Percentiles rank a stretch among this genome's conserved stretches.
Evolutionary conservation across 352 stramenopile genomes (phyloP).

Genomic region (Pythium insidiosum): DNA sequence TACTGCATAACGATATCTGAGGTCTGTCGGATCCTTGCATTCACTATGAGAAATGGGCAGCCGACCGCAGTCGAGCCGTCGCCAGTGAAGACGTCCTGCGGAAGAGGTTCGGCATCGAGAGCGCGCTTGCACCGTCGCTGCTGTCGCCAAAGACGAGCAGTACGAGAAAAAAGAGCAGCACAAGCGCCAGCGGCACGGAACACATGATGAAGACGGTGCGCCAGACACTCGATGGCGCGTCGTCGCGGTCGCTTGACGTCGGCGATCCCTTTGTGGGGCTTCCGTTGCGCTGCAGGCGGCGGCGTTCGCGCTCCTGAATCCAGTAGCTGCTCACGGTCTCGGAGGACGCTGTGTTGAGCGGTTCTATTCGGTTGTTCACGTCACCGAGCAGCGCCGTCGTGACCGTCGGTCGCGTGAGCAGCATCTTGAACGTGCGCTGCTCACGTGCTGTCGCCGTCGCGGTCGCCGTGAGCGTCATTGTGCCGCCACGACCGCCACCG

Average conservation of each 20-base stretch:
- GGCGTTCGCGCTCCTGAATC: slow-evolving; percentile 61
- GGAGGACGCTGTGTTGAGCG: background rate
- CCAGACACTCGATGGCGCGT: slow-evolving; percentile 12
- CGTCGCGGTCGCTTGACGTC: slow-evolving; percentile 4
- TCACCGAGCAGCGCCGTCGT: slow-evolving; percentile 8
- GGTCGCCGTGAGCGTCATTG: slow-evolving; percentile 19
- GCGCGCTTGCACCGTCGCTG: too few relatives aligned
- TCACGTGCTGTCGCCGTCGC: background rate
- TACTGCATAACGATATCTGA: too few relatives aligned
- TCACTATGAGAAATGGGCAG: too few relatives aligned
- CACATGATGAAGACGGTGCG: slow-evolving; percentile 61
- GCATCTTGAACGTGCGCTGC: slow-evolving; percentile 17
- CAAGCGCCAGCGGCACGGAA: slow-evolving; percentile 51
- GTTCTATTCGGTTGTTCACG: slow-evolving; percentile 1
- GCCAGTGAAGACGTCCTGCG: too few relatives aligned
- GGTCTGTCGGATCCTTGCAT: too few relatives aligned
- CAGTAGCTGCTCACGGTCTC: slow-evolving; percentile 55
- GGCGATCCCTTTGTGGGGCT: slow-evolving; percentile 11
- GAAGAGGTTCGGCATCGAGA: too few relatives aligned
- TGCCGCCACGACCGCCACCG: background rate
- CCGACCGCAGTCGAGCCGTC: too few relatives aligned
- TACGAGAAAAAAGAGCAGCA: slow-evolving; percentile 49
- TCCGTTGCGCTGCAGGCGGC: slow-evolving; percentile 19
- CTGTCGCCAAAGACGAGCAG: slow-evolving; percentile 35
- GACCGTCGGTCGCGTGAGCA: slow-evolving; percentile 8